Base-by-base conservation (phyloP, 345 rosid genomes). In the Leavenworthia alabamica region DNA sequence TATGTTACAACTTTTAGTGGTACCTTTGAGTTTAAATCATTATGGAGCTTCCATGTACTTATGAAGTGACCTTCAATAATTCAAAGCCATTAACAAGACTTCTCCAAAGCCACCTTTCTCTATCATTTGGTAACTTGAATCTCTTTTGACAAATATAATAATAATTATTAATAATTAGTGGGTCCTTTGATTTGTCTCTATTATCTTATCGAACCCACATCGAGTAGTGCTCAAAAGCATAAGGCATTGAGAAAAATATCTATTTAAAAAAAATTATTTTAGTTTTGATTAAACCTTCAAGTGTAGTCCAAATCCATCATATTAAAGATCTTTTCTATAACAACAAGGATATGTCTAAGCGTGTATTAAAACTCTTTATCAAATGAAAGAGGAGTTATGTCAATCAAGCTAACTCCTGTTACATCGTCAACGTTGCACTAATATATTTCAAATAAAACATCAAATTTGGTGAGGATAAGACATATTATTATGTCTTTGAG, bases 21-120 rank as follows among this genome's bases (percentile, higher is more conserved):
- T 53, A 69, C 54, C 52, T 62, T 63, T 63, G 75, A 29, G 51
- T 46, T 62, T 37, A 71, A 71, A 71, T 70, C 59, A 70, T 70
- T 56, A 64, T 63, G 59, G 44, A 70, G 54, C 56, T 63, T 49
- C 20, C 13, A 41, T 48, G 40, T 56, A 63, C 37, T 29, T 62
- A 17, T 70, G 63, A 62, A 64, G 40, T 47, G 40, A 55, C 60
- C 36, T 48, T 45, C 59, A 63, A 71, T 63, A 63, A 71, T 63
- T 71, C 46, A n/a, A 71, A 60, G 42, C 26, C 32, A 44, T 44
- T 46, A 52, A 19, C 67, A 44, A 45, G 67, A 69, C 62, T 52
- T 26, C 62, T 60, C 62, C 50, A 49, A 24, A 63, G 70, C 59
- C 70, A 71, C 70, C 70, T 71, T 63, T 71, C 64, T 63, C 40